Conservation (phyloP, 352 stramenopile species). For the Pythium vanterpoolii region DNA sequence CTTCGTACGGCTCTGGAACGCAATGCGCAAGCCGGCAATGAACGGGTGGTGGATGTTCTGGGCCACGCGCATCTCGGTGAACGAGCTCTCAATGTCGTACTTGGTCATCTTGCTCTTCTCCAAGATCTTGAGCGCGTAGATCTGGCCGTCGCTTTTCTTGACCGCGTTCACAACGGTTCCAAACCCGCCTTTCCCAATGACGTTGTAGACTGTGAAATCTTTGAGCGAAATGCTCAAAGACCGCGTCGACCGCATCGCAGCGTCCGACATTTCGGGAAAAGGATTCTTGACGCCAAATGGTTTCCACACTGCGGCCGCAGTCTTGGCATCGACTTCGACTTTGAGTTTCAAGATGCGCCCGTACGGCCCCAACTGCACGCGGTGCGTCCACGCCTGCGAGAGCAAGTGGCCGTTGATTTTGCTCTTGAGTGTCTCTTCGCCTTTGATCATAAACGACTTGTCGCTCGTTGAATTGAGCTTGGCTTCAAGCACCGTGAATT, state of each 20-base stretch:
- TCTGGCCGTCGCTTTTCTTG: slow-evolving; percentile 87
- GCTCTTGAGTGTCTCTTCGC: slow-evolving; percentile 78
- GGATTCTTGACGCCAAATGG: slow-evolving; percentile 77
- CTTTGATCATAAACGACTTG: slow-evolving; percentile 72
- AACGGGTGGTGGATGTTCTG: slow-evolving; percentile 89
- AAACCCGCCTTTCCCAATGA: slow-evolving; percentile 87
- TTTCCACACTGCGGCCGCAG: slow-evolving; percentile 69
- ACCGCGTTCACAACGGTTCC: slow-evolving; percentile 89
- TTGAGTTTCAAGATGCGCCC: slow-evolving; percentile 79
- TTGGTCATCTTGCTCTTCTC: slow-evolving; percentile 90
- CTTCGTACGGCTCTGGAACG: slow-evolving; percentile 86
- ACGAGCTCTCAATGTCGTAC: slow-evolving; percentile 87
- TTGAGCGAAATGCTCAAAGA: slow-evolving; percentile 88
- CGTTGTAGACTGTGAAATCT: slow-evolving; percentile 89
- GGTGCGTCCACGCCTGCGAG: slow-evolving; percentile 71
- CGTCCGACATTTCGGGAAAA: slow-evolving; percentile 74
- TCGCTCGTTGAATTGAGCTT: slow-evolving; percentile 49
- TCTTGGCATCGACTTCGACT: slow-evolving; percentile 76
- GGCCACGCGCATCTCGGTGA: slow-evolving; percentile 87
- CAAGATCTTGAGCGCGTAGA: slow-evolving; percentile 91
- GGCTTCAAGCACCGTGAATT: slow-evolving; percentile 74
- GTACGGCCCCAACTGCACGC: slow-evolving; percentile 75
- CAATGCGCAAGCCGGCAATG: slow-evolving; percentile 80
- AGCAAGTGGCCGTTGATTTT: slow-evolving; percentile 72
- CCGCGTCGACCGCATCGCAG: slow-evolving; percentile 75